Evolutionary conservation across 768 basidiomycete genomes (phyloP), one percentile per base, ranked within the genome.

Genomic region (Boletus tomentosulus): DNA sequence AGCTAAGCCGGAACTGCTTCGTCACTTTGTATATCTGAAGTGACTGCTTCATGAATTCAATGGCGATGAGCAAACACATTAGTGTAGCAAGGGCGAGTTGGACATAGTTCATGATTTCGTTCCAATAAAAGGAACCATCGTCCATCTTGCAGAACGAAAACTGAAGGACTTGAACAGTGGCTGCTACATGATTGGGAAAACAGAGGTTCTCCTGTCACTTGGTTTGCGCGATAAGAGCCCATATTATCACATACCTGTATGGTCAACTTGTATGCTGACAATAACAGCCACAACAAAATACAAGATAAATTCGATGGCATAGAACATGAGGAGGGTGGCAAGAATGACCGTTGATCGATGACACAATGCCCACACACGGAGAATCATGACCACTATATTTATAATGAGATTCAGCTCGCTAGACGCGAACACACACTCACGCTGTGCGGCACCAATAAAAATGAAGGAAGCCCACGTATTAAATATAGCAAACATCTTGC

Each of bases 331-430:
- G n/a, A 51, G 50, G 16, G 34, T 9, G 16, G 7, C 16, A 37
- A 51, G 38, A 16, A 51, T 28, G 3, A 44, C 6, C 33, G 9
- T 35, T 25, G 50, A 51, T 28, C 34, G 42, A 10, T 16, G 22
- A 3, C 44, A 51, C 22, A 51, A n/a, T 27, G 33, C 50, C 50
- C 50, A 51, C 33, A 51, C 41, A 16, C 42, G 50, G 16, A 51
- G 16, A n/a, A 51, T 51, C 50, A 51, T 51, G n/a, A 35, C n/a
- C 25, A 44, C 50, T 51, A 16, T 10, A 28, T 48, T 6, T 3
- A 28, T 38, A 6, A 27, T 28, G 27, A 38, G 15, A 38, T 8
- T 28, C 9, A 19, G 5, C 25, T 38, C 8, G 9, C 4, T 48
- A n/a, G 16, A 24, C n/a, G 48, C 9, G 5, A 28, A 24, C 16